Base-by-base conservation (phyloP, 768 basidiomycete genomes). In the Lenzites betulinus region DNA sequence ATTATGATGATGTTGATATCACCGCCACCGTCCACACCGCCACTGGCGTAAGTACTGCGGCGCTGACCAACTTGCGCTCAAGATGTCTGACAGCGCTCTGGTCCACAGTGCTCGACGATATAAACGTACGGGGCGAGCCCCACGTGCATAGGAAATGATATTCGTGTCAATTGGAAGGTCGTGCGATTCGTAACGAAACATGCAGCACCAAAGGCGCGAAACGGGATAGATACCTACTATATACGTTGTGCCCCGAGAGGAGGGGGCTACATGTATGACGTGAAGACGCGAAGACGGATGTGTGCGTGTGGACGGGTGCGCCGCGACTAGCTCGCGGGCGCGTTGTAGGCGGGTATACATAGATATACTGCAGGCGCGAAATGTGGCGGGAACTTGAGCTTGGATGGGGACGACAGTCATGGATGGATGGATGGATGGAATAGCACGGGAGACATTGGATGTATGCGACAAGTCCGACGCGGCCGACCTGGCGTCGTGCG, bases 401-500 rank as follows among this genome's bases (percentile, higher is more conserved):
- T 7, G 35, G 43, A 44, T 41, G 13, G 38, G 18, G 42, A 12
- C 44, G 52, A 26, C n/a, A n/a, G n/a, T n/a, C n/a, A n/a, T n/a
- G n/a, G n/a, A n/a, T n/a, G 22, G 36, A 8, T 52, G 41, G 18
- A 41, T 22, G 41, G 38, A 25, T 13, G 22, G 43, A 35, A 22
- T 20, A 56, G 54, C 54, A 56, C 35, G 47, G 54, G 30, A 33
- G 6, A 33, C n/a, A n/a, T n/a, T n/a, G n/a, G 30, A 33, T 33
- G 30, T 33, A 33, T 33, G 30, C 30, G 30, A 33, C 30, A 49
- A 51, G 48, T 58, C 56, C 56, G 30, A 50, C 48, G 56, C 56
- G 56, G 25, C 22, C 56, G 56, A 58, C 48, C 48, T 58, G 20
- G 38, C 55, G 30, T 57, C 55, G 55, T 49, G 55, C 55, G 46